Percentiles rank a stretch among this genome's conserved stretches.
Conservation (phyloP, 2,329 filamentous ascomycete genomes). For the Colletotrichum agaves region DNA sequence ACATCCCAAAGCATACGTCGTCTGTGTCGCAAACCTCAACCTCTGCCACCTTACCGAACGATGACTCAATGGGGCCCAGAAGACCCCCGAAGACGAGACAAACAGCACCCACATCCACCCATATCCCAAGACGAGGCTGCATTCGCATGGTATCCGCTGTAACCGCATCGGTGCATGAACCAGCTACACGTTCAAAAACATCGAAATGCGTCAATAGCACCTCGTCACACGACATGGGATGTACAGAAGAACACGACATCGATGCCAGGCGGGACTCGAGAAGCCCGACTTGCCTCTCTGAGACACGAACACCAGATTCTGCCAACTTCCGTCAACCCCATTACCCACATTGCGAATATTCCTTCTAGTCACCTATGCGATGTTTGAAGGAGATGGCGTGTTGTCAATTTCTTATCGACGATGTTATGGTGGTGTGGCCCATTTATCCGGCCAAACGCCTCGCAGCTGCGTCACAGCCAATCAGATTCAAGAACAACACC, state of each 20-base stretch:
- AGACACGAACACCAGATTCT: slow-evolving; percentile 31
- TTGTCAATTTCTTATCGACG: slow-evolving; percentile 22
- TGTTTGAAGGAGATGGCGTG: neutral
- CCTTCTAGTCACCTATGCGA: neutral
- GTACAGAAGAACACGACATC: slow-evolving; percentile 1
- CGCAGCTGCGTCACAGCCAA: slow-evolving; percentile 44
- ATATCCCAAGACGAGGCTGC: neutral
- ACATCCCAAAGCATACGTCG: neutral
- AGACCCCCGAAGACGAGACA: too few species aligned
- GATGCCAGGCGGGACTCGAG: neutral
- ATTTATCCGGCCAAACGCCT: slow-evolving; percentile 40
- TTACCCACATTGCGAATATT: neutral
- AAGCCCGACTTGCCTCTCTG: neutral
- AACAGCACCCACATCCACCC: too few species aligned
- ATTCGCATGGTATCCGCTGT: neutral
- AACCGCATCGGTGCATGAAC: neutral
- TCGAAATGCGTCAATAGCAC: neutral
- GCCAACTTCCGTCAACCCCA: slow-evolving; percentile 16
- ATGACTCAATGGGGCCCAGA: too few species aligned
- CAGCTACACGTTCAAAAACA: neutral
- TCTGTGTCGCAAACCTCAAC: neutral
- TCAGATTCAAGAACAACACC: slow-evolving; percentile 39
- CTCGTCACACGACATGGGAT: slow-evolving; percentile 25
- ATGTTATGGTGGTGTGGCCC: slow-evolving; percentile 24
- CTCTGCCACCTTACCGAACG: neutral